Base-by-base conservation (phyloP, 2,329 filamentous ascomycete genomes). In the Aureobasidium mangrovei region DNA sequence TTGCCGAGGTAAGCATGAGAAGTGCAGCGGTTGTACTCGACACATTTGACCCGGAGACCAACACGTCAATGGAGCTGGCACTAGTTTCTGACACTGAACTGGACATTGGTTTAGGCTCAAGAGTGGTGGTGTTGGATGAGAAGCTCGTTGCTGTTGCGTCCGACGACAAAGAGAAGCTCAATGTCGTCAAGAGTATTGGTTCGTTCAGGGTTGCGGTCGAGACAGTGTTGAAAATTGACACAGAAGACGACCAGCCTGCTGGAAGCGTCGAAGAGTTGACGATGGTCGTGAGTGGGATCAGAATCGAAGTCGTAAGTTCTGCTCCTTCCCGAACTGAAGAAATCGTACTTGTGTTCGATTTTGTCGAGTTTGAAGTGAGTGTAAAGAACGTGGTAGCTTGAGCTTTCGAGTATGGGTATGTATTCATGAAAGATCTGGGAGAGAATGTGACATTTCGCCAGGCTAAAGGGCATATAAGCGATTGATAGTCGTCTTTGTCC, bases 81-180 rank as follows among this genome's bases (percentile, higher is more conserved):
- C 29, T 42, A 7, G 28, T 42, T 18, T 18, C 18, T 3, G 29
- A 28, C 24, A 10, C 35, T 7, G 38, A 32, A 10, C 28, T 51
- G 28, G 47, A 51, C 47, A 51, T 51, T 4, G 47, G 41, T 4
- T 28, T 42, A 12, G 47, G 29, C 7, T 18, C 5, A 26, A 24
- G 28, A 27, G 47, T 28, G 5, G 4, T 3, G 4, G 38, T 9
- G 38, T 18, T 42, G 1, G 12, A 33, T 4, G 10, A n/a, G 7
- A 28, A 27, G 9, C 2, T n/a, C 8, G 24, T 4, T n/a, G 12
- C 7, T 6, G 47, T 7, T 5, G 3, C 2, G 6, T 5, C 4
- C 4, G 29, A 51, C 47, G 47, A 51, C 38, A 51, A 38, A 51
- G 47, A 42, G 38, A 51, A 51, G 47, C 47, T 51, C 47, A 27